phyloP scores from a whole-genome alignment of 305 asterid genomes.

The Vinca major region DNA sequence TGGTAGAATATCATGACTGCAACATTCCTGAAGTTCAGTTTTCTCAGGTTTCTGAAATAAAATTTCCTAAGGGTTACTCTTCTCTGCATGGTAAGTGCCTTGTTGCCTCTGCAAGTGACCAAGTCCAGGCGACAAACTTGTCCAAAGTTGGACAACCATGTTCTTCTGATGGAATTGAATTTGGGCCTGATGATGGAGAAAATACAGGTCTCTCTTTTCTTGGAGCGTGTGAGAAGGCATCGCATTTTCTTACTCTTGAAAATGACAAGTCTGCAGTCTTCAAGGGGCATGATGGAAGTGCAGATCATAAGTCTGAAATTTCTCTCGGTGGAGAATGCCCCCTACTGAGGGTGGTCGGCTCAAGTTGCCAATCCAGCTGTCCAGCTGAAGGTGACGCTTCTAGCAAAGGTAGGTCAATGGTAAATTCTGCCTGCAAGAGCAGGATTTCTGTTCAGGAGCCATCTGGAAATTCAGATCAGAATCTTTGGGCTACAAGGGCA shows the following conservation, averaged over 20 bases:
- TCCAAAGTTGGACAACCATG: constrained; percentile 14
- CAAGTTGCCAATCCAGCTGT: constrained; percentile 15
- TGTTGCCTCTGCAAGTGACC: constrained; percentile 25
- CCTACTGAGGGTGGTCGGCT: constrained; percentile 19
- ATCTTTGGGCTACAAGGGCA: constrained; percentile 17
- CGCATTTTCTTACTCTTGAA: constrained; percentile 13
- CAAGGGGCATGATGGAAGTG: constrained; percentile 18
- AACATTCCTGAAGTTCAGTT: constrained; percentile 20
- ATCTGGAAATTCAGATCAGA: constrained; percentile 22
- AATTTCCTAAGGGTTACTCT: constrained; percentile 21
- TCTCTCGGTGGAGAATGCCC: constrained; percentile 11
- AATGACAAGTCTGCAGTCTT: constrained; percentile 17
- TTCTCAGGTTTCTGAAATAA: constrained; percentile 25
- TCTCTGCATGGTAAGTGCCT: constrained; percentile 25
- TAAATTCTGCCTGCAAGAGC: constrained; percentile 19
- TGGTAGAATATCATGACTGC: constrained; percentile 25
- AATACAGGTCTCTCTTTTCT: constrained; percentile 13
- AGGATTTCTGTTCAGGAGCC: constrained; percentile 21
- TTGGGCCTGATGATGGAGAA: constrained; percentile 10
- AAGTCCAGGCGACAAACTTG: constrained; percentile 17
- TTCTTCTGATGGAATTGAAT: constrained; percentile 18
- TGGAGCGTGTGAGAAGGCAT: constrained; percentile 9
- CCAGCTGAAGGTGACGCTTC: neutral
- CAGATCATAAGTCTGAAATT: neutral
- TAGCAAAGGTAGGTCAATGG: constrained; percentile 11